A percentile compares a stretch with the other conserved stretches of the same genome.
These are phyloP conservation scores for Spergularia bocconei DNA, from an alignment of 148 eudicot species.

Conservation along the genomic window DNA sequence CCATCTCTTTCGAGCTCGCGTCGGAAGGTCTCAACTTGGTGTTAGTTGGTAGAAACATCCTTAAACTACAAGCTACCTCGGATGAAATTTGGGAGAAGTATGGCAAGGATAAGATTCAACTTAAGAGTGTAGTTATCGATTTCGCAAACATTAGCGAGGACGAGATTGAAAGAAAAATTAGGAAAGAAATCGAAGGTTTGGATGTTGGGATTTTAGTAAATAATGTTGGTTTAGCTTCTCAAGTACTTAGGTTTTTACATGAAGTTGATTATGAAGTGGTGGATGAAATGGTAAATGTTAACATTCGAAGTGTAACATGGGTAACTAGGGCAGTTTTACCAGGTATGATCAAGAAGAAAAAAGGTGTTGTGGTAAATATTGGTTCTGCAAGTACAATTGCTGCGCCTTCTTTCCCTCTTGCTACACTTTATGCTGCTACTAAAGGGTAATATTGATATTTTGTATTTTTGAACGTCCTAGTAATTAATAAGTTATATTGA, in stretches of 20 bases:
- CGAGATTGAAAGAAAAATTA: slow-evolving; percentile 42
- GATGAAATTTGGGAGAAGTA: slow-evolving; percentile 20
- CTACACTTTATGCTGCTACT: slow-evolving; percentile 61
- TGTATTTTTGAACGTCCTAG: too few species aligned
- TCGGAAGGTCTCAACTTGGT: slow-evolving; percentile 45
- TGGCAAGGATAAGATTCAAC: slow-evolving; percentile 30
- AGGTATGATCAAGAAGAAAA: slow-evolving; percentile 62
- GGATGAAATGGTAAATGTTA: slow-evolving; percentile 46
- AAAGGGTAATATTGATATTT: slow-evolving; percentile 45
- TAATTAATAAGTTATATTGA: too few species aligned
- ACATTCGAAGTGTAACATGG: slow-evolving; percentile 57
- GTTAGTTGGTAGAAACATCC: slow-evolving; percentile 40
- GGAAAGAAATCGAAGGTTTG: slow-evolving; percentile 43
- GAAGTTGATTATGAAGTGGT: slow-evolving; percentile 49
- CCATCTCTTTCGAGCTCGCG: slow-evolving; percentile 42
- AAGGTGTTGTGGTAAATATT: slow-evolving; percentile 63
- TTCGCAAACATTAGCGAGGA: slow-evolving; percentile 44
- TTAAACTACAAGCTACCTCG: slow-evolving; percentile 35
- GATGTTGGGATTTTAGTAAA: slow-evolving; percentile 74
- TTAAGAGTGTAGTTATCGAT: slow-evolving; percentile 60
- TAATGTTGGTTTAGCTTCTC: slow-evolving; percentile 43
- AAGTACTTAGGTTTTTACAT: slow-evolving; percentile 39
- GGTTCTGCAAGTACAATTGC: slow-evolving; percentile 69
- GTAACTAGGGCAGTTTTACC: slow-evolving; percentile 67
- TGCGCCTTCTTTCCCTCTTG: slow-evolving; percentile 74